Conservation (phyloP, 768 basidiomycete genomes). For the Guyanaporus albipodus region DNA sequence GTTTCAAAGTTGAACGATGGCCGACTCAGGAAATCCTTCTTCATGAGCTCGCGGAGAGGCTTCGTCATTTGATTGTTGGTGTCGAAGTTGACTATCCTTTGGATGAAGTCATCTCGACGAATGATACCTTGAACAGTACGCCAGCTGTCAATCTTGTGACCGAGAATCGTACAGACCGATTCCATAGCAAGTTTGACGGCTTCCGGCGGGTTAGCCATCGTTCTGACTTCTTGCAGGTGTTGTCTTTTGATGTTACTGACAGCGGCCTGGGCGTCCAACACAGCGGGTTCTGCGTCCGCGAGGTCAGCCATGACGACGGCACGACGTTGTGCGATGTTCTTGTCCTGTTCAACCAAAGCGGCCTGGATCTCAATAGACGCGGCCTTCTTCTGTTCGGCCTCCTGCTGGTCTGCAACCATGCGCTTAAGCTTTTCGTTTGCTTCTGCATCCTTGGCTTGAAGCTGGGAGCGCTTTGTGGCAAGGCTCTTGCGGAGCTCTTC, state of each 20-base stretch:
- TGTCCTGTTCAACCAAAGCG: slow-evolving; percentile 88
- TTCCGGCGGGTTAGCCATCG: slow-evolving; percentile 98
- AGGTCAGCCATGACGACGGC: slow-evolving; percentile 92
- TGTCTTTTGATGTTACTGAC: slow-evolving; percentile 95
- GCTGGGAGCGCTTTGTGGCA: slow-evolving; percentile 87
- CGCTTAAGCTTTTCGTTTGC: slow-evolving; percentile 96
- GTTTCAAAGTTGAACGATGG: slow-evolving; percentile 93
- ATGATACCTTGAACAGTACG: slow-evolving; percentile 93
- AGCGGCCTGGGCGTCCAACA: slow-evolving; percentile 91
- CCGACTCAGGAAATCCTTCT: slow-evolving; percentile 85
- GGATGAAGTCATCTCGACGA: slow-evolving; percentile 95
- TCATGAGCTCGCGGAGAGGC: slow-evolving; percentile 83
- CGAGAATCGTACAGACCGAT: slow-evolving; percentile 93
- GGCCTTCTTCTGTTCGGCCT: slow-evolving; percentile 96
- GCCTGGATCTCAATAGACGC: slow-evolving; percentile 96
- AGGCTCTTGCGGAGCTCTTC: slow-evolving; percentile 94
- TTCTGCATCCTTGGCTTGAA: slow-evolving; percentile 90
- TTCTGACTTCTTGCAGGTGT: slow-evolving; percentile 93
- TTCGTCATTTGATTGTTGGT: slow-evolving; percentile 89
- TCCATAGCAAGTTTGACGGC: slow-evolving; percentile 98
- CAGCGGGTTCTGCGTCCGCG: slow-evolving; percentile 96
- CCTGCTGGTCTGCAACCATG: slow-evolving; percentile 98
- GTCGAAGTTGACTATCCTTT: slow-evolving; percentile 93
- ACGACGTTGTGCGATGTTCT: slow-evolving; percentile 81
- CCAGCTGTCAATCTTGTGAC: slow-evolving; percentile 97